Evolutionary conservation across 352 stramenopile species (phyloP), one percentile per base, ranked within the genome.

Genomic region (Globisporangium nagaii): DNA sequence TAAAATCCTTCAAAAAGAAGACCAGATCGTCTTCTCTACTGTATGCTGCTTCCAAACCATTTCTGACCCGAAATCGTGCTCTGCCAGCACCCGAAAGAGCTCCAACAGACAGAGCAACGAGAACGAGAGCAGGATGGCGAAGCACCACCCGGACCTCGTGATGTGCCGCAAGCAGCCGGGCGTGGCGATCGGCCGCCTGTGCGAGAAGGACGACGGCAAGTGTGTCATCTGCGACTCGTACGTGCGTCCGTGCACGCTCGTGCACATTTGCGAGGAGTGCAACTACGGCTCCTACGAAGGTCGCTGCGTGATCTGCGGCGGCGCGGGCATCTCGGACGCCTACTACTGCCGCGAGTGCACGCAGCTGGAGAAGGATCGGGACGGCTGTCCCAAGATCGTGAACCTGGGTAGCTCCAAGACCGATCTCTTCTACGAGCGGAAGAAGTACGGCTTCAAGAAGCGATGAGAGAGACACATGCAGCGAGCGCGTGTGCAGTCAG

Each of bases 151-250:
- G 27, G 98, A 99, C 76, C 83, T 99, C 42, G 93, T 99, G 52
- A 99, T 99, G 95, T 99, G 98, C 83, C 90, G 98, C 60, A 99
- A 99, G 88, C 96, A 99, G 71, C 96, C 98, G 34, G 98, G 98
- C 60, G 95, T 99, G 63, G 93, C 92, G 9, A 98, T 98, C 71
- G 93, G 91, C 28, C 87, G 97, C 12, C 78, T 99, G 9, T 99
- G 98, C 62, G 97, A 99, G 74, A 99, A 99, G 78, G 94, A 98
- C 72, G 97, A 99, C 70, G 97, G 97, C 53, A 98, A 98, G 76
- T 99, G 97, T 63, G 96, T 99, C 25, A 97, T 99, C 64, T 99
- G 97, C 73, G 97, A 99, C 86, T 99, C 93, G 53, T 99, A 99
- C 75, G 98, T 99, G 40, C 89, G 97, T 41, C 97, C 97, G 6